A percentile compares a stretch with the other conserved stretches of the same genome.
Evolutionary conservation across 129 eudicot genomes (phyloP).

Genomic region (Flaveria linearis): DNA sequence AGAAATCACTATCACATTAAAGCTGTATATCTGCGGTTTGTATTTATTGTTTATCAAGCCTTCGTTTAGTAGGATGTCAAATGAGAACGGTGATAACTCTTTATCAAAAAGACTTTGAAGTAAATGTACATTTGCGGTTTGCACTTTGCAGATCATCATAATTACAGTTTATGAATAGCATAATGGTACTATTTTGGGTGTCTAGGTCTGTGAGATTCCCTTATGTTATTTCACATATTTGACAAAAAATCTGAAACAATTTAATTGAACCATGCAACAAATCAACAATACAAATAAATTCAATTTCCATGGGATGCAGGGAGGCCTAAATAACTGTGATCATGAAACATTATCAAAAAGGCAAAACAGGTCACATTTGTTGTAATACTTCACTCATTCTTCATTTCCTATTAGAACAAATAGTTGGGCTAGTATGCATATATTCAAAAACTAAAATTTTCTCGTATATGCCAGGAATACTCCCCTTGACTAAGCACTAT

Average conservation of each 20-base stretch:
- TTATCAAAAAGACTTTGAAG: not conserved
- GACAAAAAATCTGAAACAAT: not conserved
- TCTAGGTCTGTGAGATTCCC: not conserved
- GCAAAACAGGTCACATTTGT: not conserved
- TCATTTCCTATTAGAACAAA: not conserved
- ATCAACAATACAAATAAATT: not conserved
- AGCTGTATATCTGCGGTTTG: not conserved
- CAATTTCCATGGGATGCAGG: not conserved
- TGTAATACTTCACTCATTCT: not conserved
- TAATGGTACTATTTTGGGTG: not conserved
- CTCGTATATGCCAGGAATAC: not conserved
- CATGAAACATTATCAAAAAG: not conserved
- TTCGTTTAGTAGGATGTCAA: not conserved
- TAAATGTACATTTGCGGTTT: not conserved
- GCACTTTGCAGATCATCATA: not conserved
- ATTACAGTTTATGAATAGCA: not conserved
- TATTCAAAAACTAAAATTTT: not conserved
- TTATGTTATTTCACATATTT: not conserved
- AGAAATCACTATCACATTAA: not conserved
- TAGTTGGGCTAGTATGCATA: not conserved
- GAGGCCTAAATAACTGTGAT: not conserved
- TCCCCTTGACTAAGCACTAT: not conserved
- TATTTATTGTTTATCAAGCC: not conserved
- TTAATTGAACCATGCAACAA: not conserved
- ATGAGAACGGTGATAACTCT: not conserved